A percentile compares a stretch with the other conserved stretches of the same genome.
phyloP scores from a whole-genome alignment of 106 monocot genomes.

The Xerophyta viscosa region DNA sequence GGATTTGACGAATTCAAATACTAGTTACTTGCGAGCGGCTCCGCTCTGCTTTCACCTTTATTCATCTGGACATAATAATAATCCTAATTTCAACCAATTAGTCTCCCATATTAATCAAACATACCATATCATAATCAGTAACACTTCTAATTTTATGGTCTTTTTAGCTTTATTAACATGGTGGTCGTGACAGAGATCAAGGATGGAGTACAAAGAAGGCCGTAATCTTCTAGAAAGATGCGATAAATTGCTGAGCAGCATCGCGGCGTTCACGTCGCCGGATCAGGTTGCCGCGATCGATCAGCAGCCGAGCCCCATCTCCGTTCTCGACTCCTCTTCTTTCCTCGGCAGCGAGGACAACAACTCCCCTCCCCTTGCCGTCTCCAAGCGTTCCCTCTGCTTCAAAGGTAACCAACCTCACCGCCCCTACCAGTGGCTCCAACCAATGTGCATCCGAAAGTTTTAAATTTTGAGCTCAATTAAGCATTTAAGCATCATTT shows the following conservation, averaged over 20 bases:
- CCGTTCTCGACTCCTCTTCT: conserved; percentile 63
- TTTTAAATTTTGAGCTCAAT: no score
- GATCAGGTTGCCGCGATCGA: conserved; percentile 30
- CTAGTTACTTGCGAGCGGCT: no score
- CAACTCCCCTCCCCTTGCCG: conserved; percentile 23
- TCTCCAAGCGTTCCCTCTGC: conserved; percentile 33
- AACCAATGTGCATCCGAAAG: no score
- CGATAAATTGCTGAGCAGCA: conserved; percentile 81
- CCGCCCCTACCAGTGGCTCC: no score
- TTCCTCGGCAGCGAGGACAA: conserved; percentile 44
- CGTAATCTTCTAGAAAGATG: conserved; percentile 65
- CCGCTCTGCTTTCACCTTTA: no score
- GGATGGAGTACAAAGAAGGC: conserved; percentile 29
- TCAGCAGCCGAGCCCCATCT: conserved; percentile 93
- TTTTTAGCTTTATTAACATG: neutral
- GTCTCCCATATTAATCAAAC: no score
- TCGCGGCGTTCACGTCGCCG: conserved; percentile 50
- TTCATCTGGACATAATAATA: no score
- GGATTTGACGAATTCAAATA: no score
- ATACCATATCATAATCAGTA: no score
- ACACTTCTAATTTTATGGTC: neutral
- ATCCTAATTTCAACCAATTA: no score
- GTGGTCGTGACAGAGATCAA: conserved; percentile 26
- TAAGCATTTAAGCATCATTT: no score
- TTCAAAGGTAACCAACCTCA: conserved; percentile 31